Percentiles rank a stretch among this genome's conserved stretches.
Conservation (phyloP, 2,329 filamentous ascomycete genomes). For the Alternaria sp. region DNA sequence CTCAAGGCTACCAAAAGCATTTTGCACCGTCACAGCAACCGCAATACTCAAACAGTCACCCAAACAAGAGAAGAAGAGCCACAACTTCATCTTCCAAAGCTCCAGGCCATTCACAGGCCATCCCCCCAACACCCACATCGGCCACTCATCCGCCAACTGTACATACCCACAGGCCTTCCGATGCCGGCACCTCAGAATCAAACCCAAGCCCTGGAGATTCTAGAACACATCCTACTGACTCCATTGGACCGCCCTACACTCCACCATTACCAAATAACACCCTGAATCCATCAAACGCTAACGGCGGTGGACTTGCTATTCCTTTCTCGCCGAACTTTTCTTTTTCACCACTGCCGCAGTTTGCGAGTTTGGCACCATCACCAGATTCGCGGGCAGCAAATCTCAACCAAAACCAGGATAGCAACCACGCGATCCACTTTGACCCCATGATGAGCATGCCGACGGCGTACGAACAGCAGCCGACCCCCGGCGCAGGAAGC, state of each 20-base stretch:
- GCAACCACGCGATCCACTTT: slow-evolving; percentile 32
- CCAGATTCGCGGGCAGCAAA: slow-evolving; percentile 38
- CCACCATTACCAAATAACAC: slow-evolving; percentile 36
- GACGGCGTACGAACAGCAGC: slow-evolving; percentile 53
- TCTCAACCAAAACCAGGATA: slow-evolving; percentile 30
- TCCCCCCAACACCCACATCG: slow-evolving; percentile 44
- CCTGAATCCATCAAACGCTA: slow-evolving; percentile 28
- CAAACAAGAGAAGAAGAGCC: slow-evolving; percentile 49
- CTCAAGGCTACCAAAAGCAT: slow-evolving; percentile 41
- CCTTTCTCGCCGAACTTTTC: slow-evolving; percentile 56
- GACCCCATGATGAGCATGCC: slow-evolving; percentile 55
- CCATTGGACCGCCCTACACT: slow-evolving; percentile 40
- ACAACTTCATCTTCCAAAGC: slow-evolving; percentile 40
- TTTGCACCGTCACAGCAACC: slow-evolving; percentile 33
- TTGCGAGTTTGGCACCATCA: slow-evolving; percentile 45
- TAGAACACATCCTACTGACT: slow-evolving; percentile 31
- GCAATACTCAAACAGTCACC: slow-evolving; percentile 43
- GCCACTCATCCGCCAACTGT: slow-evolving; percentile 38
- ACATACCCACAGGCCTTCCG: slow-evolving; percentile 31
- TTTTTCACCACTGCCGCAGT: slow-evolving; percentile 46
- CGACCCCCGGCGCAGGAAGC: slow-evolving; percentile 57
- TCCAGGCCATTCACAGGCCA: slow-evolving; percentile 31
- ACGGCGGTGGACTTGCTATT: slow-evolving; percentile 38
- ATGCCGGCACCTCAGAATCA: slow-evolving; percentile 35
- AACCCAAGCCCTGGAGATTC: slow-evolving; percentile 37